Evolutionary conservation across 306 rosid species (phyloP), one percentile per base, ranked within the genome.

Genomic region (barrel medic (Medicago truncatula)): DNA sequence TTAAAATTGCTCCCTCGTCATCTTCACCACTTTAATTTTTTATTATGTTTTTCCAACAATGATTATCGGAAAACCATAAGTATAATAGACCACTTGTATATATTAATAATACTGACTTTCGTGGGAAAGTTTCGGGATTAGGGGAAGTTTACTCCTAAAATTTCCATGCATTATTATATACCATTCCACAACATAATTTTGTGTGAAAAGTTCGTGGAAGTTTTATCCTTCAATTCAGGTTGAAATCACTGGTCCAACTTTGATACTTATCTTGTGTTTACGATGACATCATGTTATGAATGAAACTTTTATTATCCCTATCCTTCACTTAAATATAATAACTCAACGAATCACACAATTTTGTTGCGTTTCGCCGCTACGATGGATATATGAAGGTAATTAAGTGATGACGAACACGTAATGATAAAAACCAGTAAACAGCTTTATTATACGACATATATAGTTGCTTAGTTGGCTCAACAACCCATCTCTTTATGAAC

Each of bases 351-450:
- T 54, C 62, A 54, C 38, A 76, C 38, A 15, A 21, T 38, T 67
- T 58, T 36, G 73, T 61, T 81, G 72, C 69, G 59, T 23, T 34
- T 41, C 21, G 18, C 38, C 66, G 21, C 58, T 59, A 13, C n/a
- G 16, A 50, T 14, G 31, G 31, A 28, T 28, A 28, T 28, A 28
- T 28, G 44, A 21, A 25, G 16, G 65, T 6, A n/a, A n/a, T n/a
- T n/a, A 52, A 80, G 60, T 38, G 57, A 64, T 76, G 78, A 76
- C 81, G 46, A 71, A 46, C 70, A 65, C 21, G 38, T 63, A 70
- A 56, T 46, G 81, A 75, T 65, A 64, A 65, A 79, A 70, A 34
- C 80, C 43, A 73, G 83, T 60, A 34, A 74, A 25, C 71, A 14
- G 40, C 15, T 75, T 11, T 21, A 15, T n/a, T n/a, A 31, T 34